Conservation (phyloP, 2,329 filamentous ascomycete genomes). For the Didymella pinodella region DNA sequence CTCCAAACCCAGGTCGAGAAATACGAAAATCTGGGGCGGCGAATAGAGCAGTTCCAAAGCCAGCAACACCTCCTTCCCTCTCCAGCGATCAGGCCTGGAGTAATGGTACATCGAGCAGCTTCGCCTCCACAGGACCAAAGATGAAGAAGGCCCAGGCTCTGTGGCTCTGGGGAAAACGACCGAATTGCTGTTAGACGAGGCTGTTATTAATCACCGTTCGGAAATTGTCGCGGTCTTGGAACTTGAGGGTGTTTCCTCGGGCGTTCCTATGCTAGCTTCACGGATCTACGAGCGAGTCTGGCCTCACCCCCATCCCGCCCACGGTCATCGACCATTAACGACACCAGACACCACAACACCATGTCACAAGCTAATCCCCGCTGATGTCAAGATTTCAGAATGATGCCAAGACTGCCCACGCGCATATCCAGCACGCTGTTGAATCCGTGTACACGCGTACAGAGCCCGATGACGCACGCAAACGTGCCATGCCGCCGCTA, state of each 20-base stretch:
- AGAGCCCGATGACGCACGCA: slow-evolving; percentile 6
- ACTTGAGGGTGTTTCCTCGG: background rate
- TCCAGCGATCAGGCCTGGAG: background rate
- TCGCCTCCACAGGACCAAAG: slow-evolving; percentile 2
- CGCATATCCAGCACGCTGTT: background rate
- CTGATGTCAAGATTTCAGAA: background rate
- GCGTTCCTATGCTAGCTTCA: slow-evolving; percentile 7
- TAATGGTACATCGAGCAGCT: slow-evolving; percentile 5
- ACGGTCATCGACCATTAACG: background rate
- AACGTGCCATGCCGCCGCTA: slow-evolving; percentile 14
- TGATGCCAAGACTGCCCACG: background rate
- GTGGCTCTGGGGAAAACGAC: background rate
- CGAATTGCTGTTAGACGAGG: slow-evolving; percentile 1
- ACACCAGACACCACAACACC: background rate
- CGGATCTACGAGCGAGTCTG: background rate
- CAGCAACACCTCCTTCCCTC: background rate
- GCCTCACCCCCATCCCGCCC: background rate
- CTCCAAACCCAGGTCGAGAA: background rate
- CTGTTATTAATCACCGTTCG: slow-evolving; percentile 3
- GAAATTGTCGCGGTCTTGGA: slow-evolving; percentile 5
- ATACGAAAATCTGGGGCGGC: background rate
- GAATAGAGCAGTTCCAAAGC: background rate
- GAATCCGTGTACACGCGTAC: slow-evolving; percentile 6
- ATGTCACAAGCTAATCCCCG: background rate
- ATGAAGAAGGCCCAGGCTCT: slow-evolving; percentile 9